These are phyloP conservation scores for Candida rishiriensis DNA, from an alignment of 805 yeast genomes.

Conservation along the genomic window DNA sequence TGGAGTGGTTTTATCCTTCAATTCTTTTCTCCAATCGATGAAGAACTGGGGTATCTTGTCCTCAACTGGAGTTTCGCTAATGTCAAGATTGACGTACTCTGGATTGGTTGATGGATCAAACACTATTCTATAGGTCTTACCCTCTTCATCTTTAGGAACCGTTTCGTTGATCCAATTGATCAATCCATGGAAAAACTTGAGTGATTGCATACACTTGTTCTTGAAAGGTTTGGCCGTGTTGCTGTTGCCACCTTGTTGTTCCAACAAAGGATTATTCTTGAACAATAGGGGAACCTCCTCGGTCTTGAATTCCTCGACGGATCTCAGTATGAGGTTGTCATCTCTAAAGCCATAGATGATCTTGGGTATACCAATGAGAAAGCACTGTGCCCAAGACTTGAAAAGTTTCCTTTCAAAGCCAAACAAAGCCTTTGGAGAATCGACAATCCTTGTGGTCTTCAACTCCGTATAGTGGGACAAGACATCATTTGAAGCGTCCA, in stretches of 20 bases:
- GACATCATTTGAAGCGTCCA: slow-evolving; percentile 35
- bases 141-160: slow-evolving; percentile 49
- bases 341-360: slow-evolving; percentile 86
- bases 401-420: slow-evolving; percentile 73
- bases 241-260: slow-evolving; percentile 27
- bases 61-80: slow-evolving; percentile 35
- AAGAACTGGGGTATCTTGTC: slow-evolving; percentile 43
- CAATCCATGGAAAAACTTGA: slow-evolving; percentile 83
- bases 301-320: slow-evolving; percentile 72
- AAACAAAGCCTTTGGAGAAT: slow-evolving; percentile 51
- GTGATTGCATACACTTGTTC: slow-evolving; percentile 71
- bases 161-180: slow-evolving; percentile 67
- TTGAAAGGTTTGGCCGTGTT: slow-evolving; percentile 25
- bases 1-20: slow-evolving; percentile 1
- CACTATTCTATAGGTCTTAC: slow-evolving; percentile 48
- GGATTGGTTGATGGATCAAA: slow-evolving; percentile 49
- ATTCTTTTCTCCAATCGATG: slow-evolving; percentile 46
- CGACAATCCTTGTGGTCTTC: slow-evolving; percentile 62
- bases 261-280: slow-evolving; percentile 43
- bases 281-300: slow-evolving; percentile 72
- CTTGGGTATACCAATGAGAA: slow-evolving; percentile 77
- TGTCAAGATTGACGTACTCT: slow-evolving; percentile 44
- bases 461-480: slow-evolving; percentile 79
- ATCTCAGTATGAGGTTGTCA: slow-evolving; percentile 54
- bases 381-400: slow-evolving; percentile 91